Percentiles rank a stretch among this genome's conserved stretches.
Evolutionary conservation across 2,329 filamentous ascomycete species (phyloP).

Genomic region (Calonectria hongkongensis): DNA sequence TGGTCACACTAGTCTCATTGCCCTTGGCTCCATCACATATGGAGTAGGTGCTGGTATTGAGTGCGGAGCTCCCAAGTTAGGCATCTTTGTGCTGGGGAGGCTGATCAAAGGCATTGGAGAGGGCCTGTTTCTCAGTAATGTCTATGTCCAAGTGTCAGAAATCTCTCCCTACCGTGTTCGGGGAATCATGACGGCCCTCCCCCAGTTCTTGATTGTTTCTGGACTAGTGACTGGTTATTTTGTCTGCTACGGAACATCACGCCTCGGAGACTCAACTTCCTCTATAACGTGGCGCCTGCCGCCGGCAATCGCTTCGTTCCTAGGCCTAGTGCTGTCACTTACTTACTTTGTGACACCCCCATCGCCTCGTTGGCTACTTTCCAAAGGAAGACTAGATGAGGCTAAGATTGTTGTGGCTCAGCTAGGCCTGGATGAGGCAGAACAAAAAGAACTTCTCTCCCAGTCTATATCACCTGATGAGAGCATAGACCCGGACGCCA

Average conservation of each 20-base stretch:
- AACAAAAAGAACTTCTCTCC: conserved; percentile 63
- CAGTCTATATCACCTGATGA: conserved; percentile 43
- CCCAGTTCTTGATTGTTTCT: conserved; percentile 71
- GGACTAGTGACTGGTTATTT: conserved; percentile 76
- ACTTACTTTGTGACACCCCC: conserved; percentile 65
- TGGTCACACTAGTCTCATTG: conserved; percentile 72
- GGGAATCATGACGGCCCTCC: conserved; percentile 70
- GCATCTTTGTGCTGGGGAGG: conserved; percentile 73
- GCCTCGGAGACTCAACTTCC: conserved; percentile 58
- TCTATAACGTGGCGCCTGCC: conserved; percentile 75
- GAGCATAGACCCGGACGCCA: conserved; percentile 53
- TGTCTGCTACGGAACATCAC: conserved; percentile 74
- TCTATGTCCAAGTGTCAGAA: conserved; percentile 74
- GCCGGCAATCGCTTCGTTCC: conserved; percentile 62
- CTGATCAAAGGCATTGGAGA: conserved; percentile 74
- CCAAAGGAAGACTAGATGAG: conserved; percentile 63
- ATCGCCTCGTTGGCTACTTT: conserved; percentile 75
- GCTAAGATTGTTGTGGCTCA: conserved; percentile 63
- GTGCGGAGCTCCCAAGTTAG: conserved; percentile 60
- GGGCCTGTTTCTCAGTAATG: conserved; percentile 73
- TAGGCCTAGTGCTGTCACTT: conserved; percentile 54
- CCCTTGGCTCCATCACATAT: conserved; percentile 71
- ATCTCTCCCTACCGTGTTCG: conserved; percentile 72
- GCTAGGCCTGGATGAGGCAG: conserved; percentile 65
- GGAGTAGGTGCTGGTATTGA: conserved; percentile 69